phyloP scores from a whole-genome alignment of 2,329 filamentous ascomycete species.

The Aspergillus fischeri region DNA sequence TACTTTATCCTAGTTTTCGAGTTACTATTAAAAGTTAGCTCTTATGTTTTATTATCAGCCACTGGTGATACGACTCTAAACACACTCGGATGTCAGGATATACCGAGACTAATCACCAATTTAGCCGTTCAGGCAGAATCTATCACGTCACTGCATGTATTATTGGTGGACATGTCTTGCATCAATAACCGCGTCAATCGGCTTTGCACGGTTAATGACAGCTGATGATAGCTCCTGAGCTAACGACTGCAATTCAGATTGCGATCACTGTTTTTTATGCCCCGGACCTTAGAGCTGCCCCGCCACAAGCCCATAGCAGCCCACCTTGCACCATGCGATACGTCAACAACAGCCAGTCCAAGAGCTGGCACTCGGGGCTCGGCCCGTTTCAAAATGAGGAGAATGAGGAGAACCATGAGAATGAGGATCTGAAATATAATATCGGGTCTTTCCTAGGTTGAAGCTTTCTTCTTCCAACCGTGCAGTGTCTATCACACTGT shows the following conservation, averaged over 20 bases:
- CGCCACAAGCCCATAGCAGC: not conserved
- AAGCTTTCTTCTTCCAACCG: not conserved
- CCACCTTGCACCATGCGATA: not conserved
- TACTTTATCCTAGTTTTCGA: not conserved
- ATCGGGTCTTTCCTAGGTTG: not conserved
- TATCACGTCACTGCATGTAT: not conserved
- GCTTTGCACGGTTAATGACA: not conserved
- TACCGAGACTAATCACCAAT: not conserved
- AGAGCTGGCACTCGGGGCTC: not conserved
- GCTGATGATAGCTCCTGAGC: not conserved
- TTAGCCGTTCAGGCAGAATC: slow-evolving; percentile 9
- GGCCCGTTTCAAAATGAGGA: not conserved
- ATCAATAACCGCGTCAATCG: not conserved
- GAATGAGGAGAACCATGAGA: not conserved
- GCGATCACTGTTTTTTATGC: not conserved
- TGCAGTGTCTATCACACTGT: not conserved
- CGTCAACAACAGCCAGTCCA: not conserved
- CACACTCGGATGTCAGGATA: no score
- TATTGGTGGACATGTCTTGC: not conserved
- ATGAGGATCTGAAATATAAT: not conserved
- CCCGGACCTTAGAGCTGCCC: not conserved
- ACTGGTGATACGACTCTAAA: not conserved
- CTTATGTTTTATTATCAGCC: not conserved
- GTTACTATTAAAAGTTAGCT: not conserved
- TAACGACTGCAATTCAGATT: not conserved